Conservation (phyloP, 352 stramenopile genomes). For the Pilasporangium apinafurcum region DNA sequence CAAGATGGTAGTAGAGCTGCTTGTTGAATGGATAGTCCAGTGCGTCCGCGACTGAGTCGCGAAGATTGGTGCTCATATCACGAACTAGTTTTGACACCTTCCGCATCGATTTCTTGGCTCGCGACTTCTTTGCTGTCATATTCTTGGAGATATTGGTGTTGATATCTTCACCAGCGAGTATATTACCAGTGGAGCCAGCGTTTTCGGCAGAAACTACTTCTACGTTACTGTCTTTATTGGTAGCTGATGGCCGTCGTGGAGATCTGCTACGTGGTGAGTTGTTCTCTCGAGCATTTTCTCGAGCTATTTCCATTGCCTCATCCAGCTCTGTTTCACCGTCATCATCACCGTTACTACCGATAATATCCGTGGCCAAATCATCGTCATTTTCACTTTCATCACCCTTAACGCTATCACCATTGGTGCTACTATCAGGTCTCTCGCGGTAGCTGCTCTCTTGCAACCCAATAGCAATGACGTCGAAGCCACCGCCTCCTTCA, state of each 20-base stretch:
- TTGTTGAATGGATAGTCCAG: constrained; percentile 66
- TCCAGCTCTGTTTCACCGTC: constrained; percentile 17
- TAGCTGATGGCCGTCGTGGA: too few relatives aligned
- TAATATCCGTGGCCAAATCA: background rate
- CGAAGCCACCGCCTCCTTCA: constrained; percentile 64
- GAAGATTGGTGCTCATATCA: constrained; percentile 60
- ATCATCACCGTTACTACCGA: constrained; percentile 1
- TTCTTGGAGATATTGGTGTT: constrained; percentile 14
- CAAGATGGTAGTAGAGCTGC: constrained; percentile 56
- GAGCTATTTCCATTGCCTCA: constrained; percentile 1
- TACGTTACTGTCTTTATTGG: too few relatives aligned
- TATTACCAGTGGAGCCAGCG: background rate
- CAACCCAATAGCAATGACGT: constrained; percentile 78
- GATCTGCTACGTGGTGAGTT: too few relatives aligned
- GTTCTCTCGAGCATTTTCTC: background rate
- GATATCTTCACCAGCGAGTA: background rate
- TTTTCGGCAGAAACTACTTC: too few relatives aligned
- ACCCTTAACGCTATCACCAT: constrained; percentile 5
- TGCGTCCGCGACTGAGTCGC: constrained; percentile 45
- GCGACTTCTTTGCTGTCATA: constrained; percentile 61
- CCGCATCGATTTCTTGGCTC: constrained; percentile 60
- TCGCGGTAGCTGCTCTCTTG: constrained; percentile 81
- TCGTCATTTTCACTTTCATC: constrained; percentile 19
- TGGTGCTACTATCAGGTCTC: constrained; percentile 13
- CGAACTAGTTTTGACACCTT: constrained; percentile 59